A percentile compares a stretch with the other conserved stretches of the same genome.
These are phyloP conservation scores for Priceomyces melissophilus DNA, from an alignment of 805 yeast genomes.

Conservation along the genomic window DNA sequence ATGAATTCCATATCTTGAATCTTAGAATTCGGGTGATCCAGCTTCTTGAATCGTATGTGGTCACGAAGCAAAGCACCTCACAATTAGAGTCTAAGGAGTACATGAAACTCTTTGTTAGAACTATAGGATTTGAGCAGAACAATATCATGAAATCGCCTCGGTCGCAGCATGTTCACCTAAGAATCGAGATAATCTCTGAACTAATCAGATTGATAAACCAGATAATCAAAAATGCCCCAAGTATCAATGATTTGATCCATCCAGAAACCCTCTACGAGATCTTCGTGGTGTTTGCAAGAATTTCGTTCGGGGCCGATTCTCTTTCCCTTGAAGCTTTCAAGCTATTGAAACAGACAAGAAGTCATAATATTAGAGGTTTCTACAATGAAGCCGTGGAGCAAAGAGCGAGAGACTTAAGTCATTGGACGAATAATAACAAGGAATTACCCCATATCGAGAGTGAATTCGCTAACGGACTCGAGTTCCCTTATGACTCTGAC, in stretches of 20 bases:
- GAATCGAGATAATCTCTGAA: constrained; percentile 40
- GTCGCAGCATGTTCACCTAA: constrained; percentile 29
- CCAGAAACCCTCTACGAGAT: constrained; percentile 45
- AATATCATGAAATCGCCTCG: constrained; percentile 44
- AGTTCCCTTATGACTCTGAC: constrained; percentile 57
- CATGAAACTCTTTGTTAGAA: constrained; percentile 38
- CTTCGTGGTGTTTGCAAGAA: constrained; percentile 48
- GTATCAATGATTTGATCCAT: constrained; percentile 31
- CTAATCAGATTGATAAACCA: constrained; percentile 39
- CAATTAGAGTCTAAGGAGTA: constrained; percentile 35
- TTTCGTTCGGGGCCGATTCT: constrained; percentile 49
- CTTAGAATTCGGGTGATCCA: constrained; percentile 45
- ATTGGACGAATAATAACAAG: constrained; percentile 18
- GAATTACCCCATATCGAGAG: constrained; percentile 35
- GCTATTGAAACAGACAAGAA: constrained; percentile 35
- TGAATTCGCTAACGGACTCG: constrained; percentile 55
- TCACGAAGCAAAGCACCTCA: constrained; percentile 21
- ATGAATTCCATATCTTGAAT: constrained; percentile 42
- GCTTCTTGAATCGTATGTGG: constrained; percentile 45
- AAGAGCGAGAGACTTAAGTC: constrained; percentile 36
- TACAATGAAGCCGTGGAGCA: constrained; percentile 46
- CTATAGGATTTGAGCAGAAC: constrained; percentile 49
- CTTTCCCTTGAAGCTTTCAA: constrained; percentile 34
- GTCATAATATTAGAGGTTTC: constrained; percentile 15
- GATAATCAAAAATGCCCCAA: constrained; percentile 31